Evolutionary conservation across 495 filamentous ascomycete species (phyloP).

Genomic region (Talaromyces wortmannii): DNA sequence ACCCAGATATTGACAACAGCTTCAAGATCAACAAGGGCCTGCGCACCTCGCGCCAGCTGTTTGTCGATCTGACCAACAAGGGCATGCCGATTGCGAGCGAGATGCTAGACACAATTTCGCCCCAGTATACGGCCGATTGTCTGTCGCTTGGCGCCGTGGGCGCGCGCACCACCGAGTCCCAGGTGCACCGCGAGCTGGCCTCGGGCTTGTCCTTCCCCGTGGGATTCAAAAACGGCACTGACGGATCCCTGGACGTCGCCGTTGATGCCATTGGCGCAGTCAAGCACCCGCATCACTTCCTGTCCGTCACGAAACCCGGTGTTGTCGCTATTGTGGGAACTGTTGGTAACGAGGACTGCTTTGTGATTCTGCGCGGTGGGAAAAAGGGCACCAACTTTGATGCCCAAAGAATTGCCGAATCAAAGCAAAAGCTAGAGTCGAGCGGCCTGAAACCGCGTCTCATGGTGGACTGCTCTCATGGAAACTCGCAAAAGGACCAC

Average conservation of each 20-base stretch:
- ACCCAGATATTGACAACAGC: constrained; percentile 96
- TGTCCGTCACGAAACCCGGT: constrained; percentile 96
- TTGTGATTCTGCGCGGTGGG: constrained; percentile 92
- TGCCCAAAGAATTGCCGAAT: constrained; percentile 67
- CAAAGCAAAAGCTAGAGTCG: constrained; percentile 61
- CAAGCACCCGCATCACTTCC: constrained; percentile 90
- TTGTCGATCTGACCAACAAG: constrained; percentile 86
- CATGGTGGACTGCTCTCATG: constrained; percentile 98
- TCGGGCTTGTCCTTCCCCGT: constrained; percentile 94
- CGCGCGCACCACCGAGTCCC: constrained; percentile 90
- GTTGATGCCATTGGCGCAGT: constrained; percentile 97
- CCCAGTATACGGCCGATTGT: constrained; percentile 95
- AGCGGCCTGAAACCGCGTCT: constrained; percentile 64
- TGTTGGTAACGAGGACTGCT: constrained; percentile 94
- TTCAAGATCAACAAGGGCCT: constrained; percentile 99
- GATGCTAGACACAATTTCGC: constrained; percentile 98
- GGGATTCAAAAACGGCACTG: constrained; percentile 99
- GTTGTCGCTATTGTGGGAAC: constrained; percentile 95
- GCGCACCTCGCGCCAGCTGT: constrained; percentile 79
- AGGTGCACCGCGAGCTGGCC: constrained; percentile 91
- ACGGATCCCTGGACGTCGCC: constrained; percentile 82
- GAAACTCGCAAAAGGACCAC: constrained; percentile 95
- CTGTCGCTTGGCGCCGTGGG: constrained; percentile 89
- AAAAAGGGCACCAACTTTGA: constrained; percentile 95
- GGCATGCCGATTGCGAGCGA: constrained; percentile 98